phyloP scores from a whole-genome alignment of 345 rosid species.

The Odontarrhena argentea region DNA sequence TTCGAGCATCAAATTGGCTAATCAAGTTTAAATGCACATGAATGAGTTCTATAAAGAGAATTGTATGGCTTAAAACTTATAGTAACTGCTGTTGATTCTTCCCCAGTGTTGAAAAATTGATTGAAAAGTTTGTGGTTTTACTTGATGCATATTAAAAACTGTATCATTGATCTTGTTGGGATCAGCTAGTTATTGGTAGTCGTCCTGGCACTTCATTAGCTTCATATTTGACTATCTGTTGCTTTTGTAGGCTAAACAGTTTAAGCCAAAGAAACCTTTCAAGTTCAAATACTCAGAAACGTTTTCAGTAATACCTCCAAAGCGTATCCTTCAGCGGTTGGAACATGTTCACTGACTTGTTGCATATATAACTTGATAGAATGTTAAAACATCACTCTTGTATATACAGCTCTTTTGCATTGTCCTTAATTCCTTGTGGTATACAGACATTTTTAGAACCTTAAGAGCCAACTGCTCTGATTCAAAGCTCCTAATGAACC shows the following conservation, averaged over 20 bases:
- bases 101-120: neutral
- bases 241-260: constrained; percentile 37
- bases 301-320: constrained; percentile 54
- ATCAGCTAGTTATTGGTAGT: neutral
- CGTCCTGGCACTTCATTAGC: constrained; percentile 14
- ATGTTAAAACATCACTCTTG: constrained; percentile 5
- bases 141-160: constrained; percentile 5
- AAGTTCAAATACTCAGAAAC: constrained; percentile 52
- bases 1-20: neutral
- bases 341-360: constrained; percentile 1
- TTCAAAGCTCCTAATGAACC: constrained; percentile 49
- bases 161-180: constrained; percentile 23
- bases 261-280: constrained; percentile 44
- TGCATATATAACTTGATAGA: constrained; percentile 7
- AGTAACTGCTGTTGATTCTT: constrained; percentile 7
- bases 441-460: constrained; percentile 56
- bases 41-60: neutral
- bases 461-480: constrained; percentile 49
- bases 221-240: constrained; percentile 51
- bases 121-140: neutral
- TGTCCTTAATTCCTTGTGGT: constrained; percentile 50
- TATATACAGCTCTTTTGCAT: constrained; percentile 5
- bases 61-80: neutral
- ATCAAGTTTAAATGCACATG: constrained; percentile 10
- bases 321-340: constrained; percentile 61